Evolutionary conservation across 805 yeast species (phyloP).

Genomic region (Nakazawaea siamensis): DNA sequence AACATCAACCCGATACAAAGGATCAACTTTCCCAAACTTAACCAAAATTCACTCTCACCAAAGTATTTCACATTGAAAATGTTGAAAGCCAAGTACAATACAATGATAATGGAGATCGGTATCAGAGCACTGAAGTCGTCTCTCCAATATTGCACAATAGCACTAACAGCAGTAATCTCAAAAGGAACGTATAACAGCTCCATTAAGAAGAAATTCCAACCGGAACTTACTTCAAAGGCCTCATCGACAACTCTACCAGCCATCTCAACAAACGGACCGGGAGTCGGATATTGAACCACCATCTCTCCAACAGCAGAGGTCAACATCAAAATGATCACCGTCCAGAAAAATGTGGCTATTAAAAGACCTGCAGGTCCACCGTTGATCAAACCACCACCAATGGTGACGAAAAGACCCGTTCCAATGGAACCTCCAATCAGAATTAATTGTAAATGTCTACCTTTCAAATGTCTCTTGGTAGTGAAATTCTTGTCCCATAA

Average conservation of each 20-base stretch:
- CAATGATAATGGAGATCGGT: slow-evolving; percentile 33
- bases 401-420: slow-evolving; percentile 28
- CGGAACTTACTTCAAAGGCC: slow-evolving; percentile 26
- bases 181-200: slow-evolving; percentile 38
- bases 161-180: slow-evolving; percentile 40
- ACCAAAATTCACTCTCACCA: slow-evolving; percentile 45
- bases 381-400: slow-evolving; percentile 24
- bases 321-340: slow-evolving; percentile 23
- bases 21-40: slow-evolving; percentile 36
- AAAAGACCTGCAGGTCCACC: slow-evolving; percentile 29
- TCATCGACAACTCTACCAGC: slow-evolving; percentile 31
- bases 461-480: slow-evolving; percentile 23
- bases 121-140: slow-evolving; percentile 40
- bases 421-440: slow-evolving; percentile 35
- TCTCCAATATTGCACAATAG: slow-evolving; percentile 47
- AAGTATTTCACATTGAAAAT: slow-evolving; percentile 39
- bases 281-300: slow-evolving; percentile 28
- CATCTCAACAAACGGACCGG: slow-evolving; percentile 28
- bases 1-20: slow-evolving; percentile 39
- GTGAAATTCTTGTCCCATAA: slow-evolving; percentile 7
- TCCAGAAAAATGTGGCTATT: slow-evolving; percentile 25
- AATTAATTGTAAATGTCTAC: slow-evolving; percentile 29
- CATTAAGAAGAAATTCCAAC: slow-evolving; percentile 32
- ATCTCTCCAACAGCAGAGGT: slow-evolving; percentile 28
- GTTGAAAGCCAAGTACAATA: slow-evolving; percentile 32